phyloP scores from a whole-genome alignment of 768 basidiomycete species.

The Hirschioporus abietinus region DNA sequence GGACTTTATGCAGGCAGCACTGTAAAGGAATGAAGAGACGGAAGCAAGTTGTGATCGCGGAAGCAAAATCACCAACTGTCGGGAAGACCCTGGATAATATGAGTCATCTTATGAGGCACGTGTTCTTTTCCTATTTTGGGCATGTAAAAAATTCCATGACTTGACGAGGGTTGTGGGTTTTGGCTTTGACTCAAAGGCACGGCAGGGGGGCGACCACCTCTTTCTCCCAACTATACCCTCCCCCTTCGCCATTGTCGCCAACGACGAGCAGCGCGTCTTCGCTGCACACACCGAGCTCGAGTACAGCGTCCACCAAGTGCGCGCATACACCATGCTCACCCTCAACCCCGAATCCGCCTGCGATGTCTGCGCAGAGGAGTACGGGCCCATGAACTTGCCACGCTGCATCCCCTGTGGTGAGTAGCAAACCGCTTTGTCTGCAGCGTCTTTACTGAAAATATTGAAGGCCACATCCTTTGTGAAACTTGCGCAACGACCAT shows the following conservation, averaged over 20 bases:
- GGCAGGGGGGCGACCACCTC: not conserved
- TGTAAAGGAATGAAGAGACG: too few species aligned
- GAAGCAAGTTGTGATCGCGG: not conserved
- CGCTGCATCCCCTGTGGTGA: slow-evolving; percentile 13
- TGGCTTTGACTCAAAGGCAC: not conserved
- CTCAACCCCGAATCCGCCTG: slow-evolving; percentile 11
- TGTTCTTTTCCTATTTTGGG: not conserved
- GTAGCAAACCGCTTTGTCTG: not conserved
- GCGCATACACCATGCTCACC: slow-evolving; percentile 12
- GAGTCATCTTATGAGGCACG: not conserved
- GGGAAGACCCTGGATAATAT: not conserved
- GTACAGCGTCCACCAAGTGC: not conserved
- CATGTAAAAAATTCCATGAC: not conserved
- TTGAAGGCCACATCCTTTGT: slow-evolving; percentile 17
- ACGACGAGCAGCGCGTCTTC: not conserved
- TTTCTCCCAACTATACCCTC: not conserved
- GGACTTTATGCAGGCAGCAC: not conserved
- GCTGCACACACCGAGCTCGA: not conserved
- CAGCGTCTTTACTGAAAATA: not conserved
- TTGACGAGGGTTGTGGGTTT: not conserved
- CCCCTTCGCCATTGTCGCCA: too few species aligned
- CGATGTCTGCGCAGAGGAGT: slow-evolving; percentile 14
- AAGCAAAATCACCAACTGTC: not conserved
- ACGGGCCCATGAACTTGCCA: slow-evolving; percentile 8
- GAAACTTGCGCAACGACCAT: slow-evolving; percentile 13